Evolutionary conservation across 176 grass and related monocot genomes (phyloP).

Genomic region (Triticum monococcum): DNA sequence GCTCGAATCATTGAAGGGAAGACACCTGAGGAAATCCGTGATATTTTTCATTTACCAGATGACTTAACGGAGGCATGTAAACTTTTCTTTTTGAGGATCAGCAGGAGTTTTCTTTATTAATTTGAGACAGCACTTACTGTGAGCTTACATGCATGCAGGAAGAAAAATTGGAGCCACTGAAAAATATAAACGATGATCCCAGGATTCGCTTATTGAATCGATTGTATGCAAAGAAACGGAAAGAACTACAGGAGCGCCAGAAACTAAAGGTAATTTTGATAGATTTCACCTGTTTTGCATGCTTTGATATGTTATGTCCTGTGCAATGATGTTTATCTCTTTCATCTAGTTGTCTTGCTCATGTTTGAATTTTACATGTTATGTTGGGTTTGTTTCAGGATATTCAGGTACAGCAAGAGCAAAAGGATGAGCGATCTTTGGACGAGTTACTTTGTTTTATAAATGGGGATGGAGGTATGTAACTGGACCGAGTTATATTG

Average conservation of each 20-base stretch:
- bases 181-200: conserved; percentile 98
- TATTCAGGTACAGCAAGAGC: conserved; percentile 68
- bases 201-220: conserved; percentile 95
- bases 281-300: not conserved
- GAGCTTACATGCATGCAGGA: conserved; percentile 62
- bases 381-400: conserved; percentile 56
- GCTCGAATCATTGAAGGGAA: conserved; percentile 98
- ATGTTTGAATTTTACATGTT: conserved; percentile 22
- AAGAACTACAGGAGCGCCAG: conserved; percentile 93
- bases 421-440: conserved; percentile 90
- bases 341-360: not conserved
- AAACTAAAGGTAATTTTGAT: conserved; percentile 68
- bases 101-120: not conserved
- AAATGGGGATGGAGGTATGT: conserved; percentile 99
- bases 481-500: conserved; percentile 56
- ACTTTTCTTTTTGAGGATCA: not conserved
- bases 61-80: conserved; percentile 85
- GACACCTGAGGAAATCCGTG: conserved; percentile 97
- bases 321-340: not conserved
- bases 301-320: not conserved
- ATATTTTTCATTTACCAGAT: conserved; percentile 98
- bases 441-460: conserved; percentile 99
- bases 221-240: conserved; percentile 97
- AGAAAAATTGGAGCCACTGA: conserved; percentile 99
- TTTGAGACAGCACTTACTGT: conserved; percentile 22